Evolutionary conservation across 768 basidiomycete genomes (phyloP).

Genomic region (Termitomyces bulborhizus): DNA sequence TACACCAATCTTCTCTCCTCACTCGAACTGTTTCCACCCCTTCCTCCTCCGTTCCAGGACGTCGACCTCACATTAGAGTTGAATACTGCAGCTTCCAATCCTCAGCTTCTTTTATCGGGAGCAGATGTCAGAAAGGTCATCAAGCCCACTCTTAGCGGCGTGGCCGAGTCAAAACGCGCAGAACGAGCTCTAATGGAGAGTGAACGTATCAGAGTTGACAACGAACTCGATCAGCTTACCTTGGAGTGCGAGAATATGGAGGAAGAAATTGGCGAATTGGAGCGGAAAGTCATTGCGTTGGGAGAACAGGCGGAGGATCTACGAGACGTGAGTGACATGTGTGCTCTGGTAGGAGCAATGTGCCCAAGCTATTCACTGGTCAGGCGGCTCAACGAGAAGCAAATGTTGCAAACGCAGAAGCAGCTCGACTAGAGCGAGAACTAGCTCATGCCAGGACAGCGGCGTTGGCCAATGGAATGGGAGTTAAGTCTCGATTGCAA

Average conservation of each 20-base stretch:
- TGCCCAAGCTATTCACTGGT: neutral
- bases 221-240: slow-evolving; percentile 74
- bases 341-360: neutral
- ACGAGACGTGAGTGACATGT: slow-evolving; percentile 54
- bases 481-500: slow-evolving; percentile 73
- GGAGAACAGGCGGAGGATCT: slow-evolving; percentile 77
- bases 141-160: slow-evolving; percentile 67
- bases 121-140: slow-evolving; percentile 66
- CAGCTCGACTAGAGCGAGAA: slow-evolving; percentile 62
- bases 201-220: slow-evolving; percentile 73
- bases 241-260: slow-evolving; percentile 78
- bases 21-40: slow-evolving; percentile 72
- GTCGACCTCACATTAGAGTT: slow-evolving; percentile 77
- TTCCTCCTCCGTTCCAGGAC: slow-evolving; percentile 63
- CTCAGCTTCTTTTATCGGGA: slow-evolving; percentile 61
- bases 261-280: slow-evolving; percentile 67
- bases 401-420: slow-evolving; percentile 58
- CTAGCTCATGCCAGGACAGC: slow-evolving; percentile 69
- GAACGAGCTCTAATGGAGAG: slow-evolving; percentile 69
- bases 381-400: slow-evolving; percentile 79
- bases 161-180: slow-evolving; percentile 67
- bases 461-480: slow-evolving; percentile 76
- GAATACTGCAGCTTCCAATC: slow-evolving; percentile 69
- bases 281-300: slow-evolving; percentile 63
- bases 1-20: slow-evolving; percentile 73